Base-by-base conservation (phyloP, 2,329 filamentous ascomycete species). In the Leptographium radiaticola region DNA sequence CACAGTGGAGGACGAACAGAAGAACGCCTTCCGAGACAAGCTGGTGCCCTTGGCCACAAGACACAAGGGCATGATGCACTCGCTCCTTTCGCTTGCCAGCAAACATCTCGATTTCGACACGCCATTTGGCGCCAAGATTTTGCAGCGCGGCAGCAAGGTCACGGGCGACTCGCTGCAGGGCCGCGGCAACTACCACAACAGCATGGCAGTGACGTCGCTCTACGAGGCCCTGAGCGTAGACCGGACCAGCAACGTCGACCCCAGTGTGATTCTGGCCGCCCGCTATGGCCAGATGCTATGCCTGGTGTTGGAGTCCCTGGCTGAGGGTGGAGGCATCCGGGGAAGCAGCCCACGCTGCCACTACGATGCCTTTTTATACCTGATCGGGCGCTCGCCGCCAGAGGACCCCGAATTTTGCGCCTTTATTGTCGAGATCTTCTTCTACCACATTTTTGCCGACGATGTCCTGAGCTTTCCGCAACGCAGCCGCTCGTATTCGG, bases 21-120 rank as follows among this genome's bases (percentile, higher is more conserved):
- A 83, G 56, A 95, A 94, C 60, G 87, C 88, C 1, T 95, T 95
- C 70, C 87, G 87, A 63, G 85, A 89, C 59, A 84, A 93, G 59
- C 72, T 95, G 39, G 74, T 95, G 3, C 87, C 87, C 1, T 86
- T 94, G 71, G 89, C 89, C 3, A 81, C 87, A 44, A 76, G 83
- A 56, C 84, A 95, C 64, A 77, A 82, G 57, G 88, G 88, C 13
- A 73, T 95, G 52, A 95, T 95, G 89, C 89, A 95, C 66, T 93
- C 89, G 12, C 81, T 95, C 50, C 76, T 95, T 52, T 89, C 87
- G 46, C 75, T 95, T 10, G 87, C 89, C 40, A 87, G 87, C 60
- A 89, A 83, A 56, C 89, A 95, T 62, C 76, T 84, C 53, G 77
- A 84, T 65, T 75, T 75, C 57, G 72, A 75, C 6, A 76, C 78